These are phyloP conservation scores for Inonotus obliquus DNA, from an alignment of 1,284 basidiomycete species.

Conservation along the genomic window DNA sequence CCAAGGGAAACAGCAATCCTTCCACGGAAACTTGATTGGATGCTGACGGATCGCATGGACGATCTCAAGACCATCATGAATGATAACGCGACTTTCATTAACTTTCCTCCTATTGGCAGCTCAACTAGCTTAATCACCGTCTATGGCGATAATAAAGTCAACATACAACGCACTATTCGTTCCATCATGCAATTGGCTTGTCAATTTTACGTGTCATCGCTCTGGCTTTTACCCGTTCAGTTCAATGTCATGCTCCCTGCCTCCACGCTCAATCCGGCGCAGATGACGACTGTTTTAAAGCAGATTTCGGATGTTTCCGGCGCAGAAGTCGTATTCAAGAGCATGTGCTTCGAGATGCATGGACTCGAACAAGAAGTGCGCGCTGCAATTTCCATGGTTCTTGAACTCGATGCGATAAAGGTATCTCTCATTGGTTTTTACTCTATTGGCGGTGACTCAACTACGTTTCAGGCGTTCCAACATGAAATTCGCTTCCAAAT, in stretches of 20 bases:
- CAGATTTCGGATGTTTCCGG: slow-evolving; percentile 85
- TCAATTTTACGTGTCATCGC: slow-evolving; percentile 92
- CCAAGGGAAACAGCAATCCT: slow-evolving; percentile 92
- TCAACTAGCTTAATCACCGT: slow-evolving; percentile 91
- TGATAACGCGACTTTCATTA: slow-evolving; percentile 95
- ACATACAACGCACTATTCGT: slow-evolving; percentile 92
- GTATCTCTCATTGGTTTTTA: slow-evolving; percentile 33
- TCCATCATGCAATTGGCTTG: slow-evolving; percentile 95
- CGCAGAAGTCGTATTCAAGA: slow-evolving; percentile 95
- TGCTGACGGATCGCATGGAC: slow-evolving; percentile 89
- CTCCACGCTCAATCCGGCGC: slow-evolving; percentile 75
- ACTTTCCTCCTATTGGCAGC: slow-evolving; percentile 88
- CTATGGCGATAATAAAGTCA: slow-evolving; percentile 91
- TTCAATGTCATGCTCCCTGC: slow-evolving; percentile 90
- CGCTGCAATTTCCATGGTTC: slow-evolving; percentile 78
- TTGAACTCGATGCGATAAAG: slow-evolving; percentile 91
- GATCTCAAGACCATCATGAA: slow-evolving; percentile 90
- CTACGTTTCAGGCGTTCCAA: slow-evolving; percentile 68
- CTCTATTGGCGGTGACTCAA: slow-evolving; percentile 1
- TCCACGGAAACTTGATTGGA: slow-evolving; percentile 97
- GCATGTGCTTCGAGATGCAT: slow-evolving; percentile 96
- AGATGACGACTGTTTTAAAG: slow-evolving; percentile 83
- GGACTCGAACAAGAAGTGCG: slow-evolving; percentile 94
- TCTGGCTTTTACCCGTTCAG: slow-evolving; percentile 92
- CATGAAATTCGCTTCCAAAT: slow-evolving; percentile 99